Conservation (phyloP, 345 rosid genomes). For the Firmiana major region DNA sequence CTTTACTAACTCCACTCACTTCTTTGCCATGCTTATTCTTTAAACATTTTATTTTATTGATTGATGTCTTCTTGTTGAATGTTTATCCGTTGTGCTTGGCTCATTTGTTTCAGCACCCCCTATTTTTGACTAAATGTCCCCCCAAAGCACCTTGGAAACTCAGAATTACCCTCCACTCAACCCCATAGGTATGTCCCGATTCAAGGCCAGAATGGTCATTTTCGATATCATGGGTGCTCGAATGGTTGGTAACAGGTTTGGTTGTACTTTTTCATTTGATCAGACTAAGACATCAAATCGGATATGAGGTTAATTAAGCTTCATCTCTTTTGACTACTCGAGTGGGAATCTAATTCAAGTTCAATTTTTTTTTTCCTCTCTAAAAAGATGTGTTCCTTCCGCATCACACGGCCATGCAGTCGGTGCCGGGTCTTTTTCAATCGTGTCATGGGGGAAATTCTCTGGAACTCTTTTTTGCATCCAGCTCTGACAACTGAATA, state of each 20-base stretch:
- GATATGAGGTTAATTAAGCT: neutral
- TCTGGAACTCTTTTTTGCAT: neutral
- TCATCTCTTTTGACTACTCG: slow-evolving; percentile 22
- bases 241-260: neutral
- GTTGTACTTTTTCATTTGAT: neutral
- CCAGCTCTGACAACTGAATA: neutral
- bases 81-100: slow-evolving; percentile 5
- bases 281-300: slow-evolving; percentile 20
- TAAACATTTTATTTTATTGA: too few species aligned
- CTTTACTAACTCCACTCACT: slow-evolving; percentile 22
- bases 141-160: neutral
- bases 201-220: neutral
- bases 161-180: neutral
- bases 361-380: slow-evolving; percentile 19
- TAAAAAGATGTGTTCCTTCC: slow-evolving; percentile 30
- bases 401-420: slow-evolving; percentile 26
- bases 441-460: neutral
- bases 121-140: slow-evolving; percentile 19
- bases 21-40: neutral
- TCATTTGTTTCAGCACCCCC: slow-evolving; percentile 31
- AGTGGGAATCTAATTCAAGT: slow-evolving; percentile 30
- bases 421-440: slow-evolving; percentile 27
- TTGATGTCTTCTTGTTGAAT: neutral
- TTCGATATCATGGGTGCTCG: neutral
- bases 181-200: neutral